Percentiles rank a stretch among this genome's conserved stretches.
Conservation (phyloP, 352 stramenopile species). For the Globisporangium nunn region DNA sequence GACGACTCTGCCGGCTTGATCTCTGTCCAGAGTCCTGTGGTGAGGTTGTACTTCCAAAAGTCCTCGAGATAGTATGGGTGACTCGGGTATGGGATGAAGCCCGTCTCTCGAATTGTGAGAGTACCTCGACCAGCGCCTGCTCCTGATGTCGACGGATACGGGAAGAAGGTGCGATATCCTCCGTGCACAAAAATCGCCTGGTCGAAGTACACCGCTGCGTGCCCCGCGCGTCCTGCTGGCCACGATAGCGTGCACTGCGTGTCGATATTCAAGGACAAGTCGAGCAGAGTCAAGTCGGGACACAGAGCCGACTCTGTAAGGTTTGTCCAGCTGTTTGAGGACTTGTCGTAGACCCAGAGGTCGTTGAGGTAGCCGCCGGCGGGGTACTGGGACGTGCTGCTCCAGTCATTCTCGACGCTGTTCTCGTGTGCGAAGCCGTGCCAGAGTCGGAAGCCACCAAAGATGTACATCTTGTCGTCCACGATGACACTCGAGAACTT, state of each 20-base stretch:
- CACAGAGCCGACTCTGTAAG: slow-evolving; percentile 65
- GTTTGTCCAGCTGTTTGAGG: slow-evolving; percentile 58
- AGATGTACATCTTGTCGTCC: slow-evolving; percentile 65
- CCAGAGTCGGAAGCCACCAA: slow-evolving; percentile 93
- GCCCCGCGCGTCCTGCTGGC: slow-evolving; percentile 82
- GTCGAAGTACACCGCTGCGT: slow-evolving; percentile 75
- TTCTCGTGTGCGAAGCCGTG: slow-evolving; percentile 94
- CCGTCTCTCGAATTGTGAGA: slow-evolving; percentile 31
- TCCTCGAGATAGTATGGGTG: slow-evolving; percentile 93
- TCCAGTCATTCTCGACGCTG: slow-evolving; percentile 80
- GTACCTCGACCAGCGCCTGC: slow-evolving; percentile 68
- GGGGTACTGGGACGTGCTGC: slow-evolving; percentile 61
- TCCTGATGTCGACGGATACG: slow-evolving; percentile 88
- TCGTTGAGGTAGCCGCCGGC: slow-evolving; percentile 93
- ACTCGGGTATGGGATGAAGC: slow-evolving; percentile 86
- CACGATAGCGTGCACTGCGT: slow-evolving; percentile 82
- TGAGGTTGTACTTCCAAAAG: slow-evolving; percentile 93
- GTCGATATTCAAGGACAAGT: slow-evolving; percentile 55
- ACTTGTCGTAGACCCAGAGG: slow-evolving; percentile 86
- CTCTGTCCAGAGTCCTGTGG: slow-evolving; percentile 73
- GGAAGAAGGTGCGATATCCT: slow-evolving; percentile 93
- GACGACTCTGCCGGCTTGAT: slow-evolving; percentile 19
- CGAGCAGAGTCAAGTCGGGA: slow-evolving; percentile 39
- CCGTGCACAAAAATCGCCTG: slow-evolving; percentile 85
- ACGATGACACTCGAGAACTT: slow-evolving; percentile 85